Conservation (phyloP, 768 basidiomycete species). For the Lactarius vividus region DNA sequence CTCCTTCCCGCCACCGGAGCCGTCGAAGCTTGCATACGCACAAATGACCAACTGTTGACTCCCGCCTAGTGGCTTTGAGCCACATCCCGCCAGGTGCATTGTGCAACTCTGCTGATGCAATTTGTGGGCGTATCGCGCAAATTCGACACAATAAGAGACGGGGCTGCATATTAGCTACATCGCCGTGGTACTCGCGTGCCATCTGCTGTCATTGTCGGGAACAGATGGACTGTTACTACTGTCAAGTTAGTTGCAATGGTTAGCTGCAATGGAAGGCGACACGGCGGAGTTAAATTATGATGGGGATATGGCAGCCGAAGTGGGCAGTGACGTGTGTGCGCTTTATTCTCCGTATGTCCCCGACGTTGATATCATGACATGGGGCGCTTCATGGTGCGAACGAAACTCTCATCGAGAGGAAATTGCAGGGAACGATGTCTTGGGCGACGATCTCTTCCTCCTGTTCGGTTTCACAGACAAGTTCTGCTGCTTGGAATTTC, state of each 20-base stretch:
- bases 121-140: not conserved
- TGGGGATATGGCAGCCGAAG: not conserved
- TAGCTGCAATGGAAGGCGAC: not conserved
- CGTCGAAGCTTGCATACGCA: not conserved
- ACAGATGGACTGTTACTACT: not conserved
- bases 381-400: not conserved
- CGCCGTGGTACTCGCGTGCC: not conserved
- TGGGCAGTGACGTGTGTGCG: not conserved
- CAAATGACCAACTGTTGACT: not conserved
- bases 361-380: not conserved
- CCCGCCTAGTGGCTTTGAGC: not conserved
- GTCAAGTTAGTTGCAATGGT: not conserved
- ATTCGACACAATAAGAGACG: not conserved
- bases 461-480: slow-evolving; percentile 4
- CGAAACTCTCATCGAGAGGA: not conserved
- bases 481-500: not conserved
- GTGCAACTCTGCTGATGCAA: not conserved
- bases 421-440: not conserved
- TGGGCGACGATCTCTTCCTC: not conserved
- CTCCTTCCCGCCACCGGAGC: not conserved
- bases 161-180: not conserved
- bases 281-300: not conserved
- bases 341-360: slow-evolving; percentile 5
- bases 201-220: not conserved
- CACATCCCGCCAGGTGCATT: no score